phyloP scores from a whole-genome alignment of 768 basidiomycete species.

The Leccinum truebloodii region DNA sequence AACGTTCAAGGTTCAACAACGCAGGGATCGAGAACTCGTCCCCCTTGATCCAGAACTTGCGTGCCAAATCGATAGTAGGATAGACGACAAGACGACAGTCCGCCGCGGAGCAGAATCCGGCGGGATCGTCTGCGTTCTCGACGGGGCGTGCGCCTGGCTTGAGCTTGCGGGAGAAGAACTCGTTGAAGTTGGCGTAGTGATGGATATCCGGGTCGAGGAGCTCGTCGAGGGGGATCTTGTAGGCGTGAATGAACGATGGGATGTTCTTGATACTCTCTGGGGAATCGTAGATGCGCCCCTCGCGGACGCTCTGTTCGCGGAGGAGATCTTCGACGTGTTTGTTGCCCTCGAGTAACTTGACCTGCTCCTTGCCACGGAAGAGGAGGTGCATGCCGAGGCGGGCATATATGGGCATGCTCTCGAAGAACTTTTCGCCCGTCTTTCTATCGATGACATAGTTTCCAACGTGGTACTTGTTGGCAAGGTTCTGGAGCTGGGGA shows the following conservation, averaged over 20 bases:
- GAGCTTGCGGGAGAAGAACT: conserved; percentile 70
- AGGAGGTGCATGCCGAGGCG: conserved; percentile 77
- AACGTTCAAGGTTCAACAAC: conserved; percentile 50
- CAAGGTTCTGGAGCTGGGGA: conserved; percentile 57
- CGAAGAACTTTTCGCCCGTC: conserved; percentile 56
- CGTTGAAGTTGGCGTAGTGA: conserved; percentile 71
- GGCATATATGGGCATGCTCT: conserved; percentile 74
- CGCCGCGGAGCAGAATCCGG: conserved; percentile 62
- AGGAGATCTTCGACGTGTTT: conserved; percentile 51
- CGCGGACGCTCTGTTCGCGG: conserved; percentile 52
- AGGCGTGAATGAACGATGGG: conserved; percentile 56
- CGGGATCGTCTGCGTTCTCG: conserved; percentile 50
- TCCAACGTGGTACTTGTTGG: conserved; percentile 53
- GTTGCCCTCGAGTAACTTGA: conserved; percentile 47
- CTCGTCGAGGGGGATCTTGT: conserved; percentile 55
- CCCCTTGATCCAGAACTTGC: conserved; percentile 79
- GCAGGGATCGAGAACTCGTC: conserved; percentile 63
- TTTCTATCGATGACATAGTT: conserved; percentile 57
- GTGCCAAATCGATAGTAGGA: conserved; percentile 54
- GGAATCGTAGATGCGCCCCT: conserved; percentile 58
- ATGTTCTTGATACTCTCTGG: conserved; percentile 53
- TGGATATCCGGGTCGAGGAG: conserved; percentile 61
- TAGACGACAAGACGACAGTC: conserved; percentile 78
- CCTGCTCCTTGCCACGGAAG: conserved; percentile 57
- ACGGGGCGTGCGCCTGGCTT: conserved; percentile 62